Percentiles rank a stretch among this genome's conserved stretches.
phyloP scores from a whole-genome alignment of 257 asterid genomes.

The Sherardia arvensis region DNA sequence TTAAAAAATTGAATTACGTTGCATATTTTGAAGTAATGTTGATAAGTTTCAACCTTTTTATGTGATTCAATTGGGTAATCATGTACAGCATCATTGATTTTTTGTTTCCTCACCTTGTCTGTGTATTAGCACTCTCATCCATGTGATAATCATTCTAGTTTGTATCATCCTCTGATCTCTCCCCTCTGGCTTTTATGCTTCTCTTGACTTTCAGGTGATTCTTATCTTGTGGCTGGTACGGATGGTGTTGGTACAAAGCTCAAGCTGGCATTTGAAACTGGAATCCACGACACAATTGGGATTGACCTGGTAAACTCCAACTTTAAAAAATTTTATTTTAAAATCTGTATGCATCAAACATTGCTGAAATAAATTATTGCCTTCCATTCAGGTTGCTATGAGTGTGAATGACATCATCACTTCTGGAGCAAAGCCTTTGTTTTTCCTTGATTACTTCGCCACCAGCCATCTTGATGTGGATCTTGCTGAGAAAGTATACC shows the following conservation, averaged over 20 bases:
- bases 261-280: slow-evolving; percentile 93
- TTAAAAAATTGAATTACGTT: no score
- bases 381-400: slow-evolving; percentile 76
- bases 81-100: no score
- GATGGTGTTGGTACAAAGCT: slow-evolving; percentile 98
- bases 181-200: not conserved
- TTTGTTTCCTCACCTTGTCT: not conserved
- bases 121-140: not conserved
- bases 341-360: not conserved
- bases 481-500: slow-evolving; percentile 82
- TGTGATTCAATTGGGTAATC: no score
- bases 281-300: slow-evolving; percentile 89
- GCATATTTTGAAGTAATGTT: no score
- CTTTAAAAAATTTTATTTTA: not conserved
- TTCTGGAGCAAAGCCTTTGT: slow-evolving; percentile 94
- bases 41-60: no score
- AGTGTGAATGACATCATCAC: slow-evolving; percentile 96
- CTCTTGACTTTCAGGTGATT: slow-evolving; percentile 46
- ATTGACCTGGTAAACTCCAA: slow-evolving; percentile 64
- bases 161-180: not conserved
- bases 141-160: not conserved
- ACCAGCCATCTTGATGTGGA: slow-evolving; percentile 87
- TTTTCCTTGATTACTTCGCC: slow-evolving; percentile 94
- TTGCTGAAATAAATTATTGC: slow-evolving; percentile 8
- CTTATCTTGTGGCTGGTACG: slow-evolving; percentile 92